Evolutionary conservation across 495 filamentous ascomycete species (phyloP), one percentile per base, ranked within the genome.

Genomic region (Tuber calosporum): DNA sequence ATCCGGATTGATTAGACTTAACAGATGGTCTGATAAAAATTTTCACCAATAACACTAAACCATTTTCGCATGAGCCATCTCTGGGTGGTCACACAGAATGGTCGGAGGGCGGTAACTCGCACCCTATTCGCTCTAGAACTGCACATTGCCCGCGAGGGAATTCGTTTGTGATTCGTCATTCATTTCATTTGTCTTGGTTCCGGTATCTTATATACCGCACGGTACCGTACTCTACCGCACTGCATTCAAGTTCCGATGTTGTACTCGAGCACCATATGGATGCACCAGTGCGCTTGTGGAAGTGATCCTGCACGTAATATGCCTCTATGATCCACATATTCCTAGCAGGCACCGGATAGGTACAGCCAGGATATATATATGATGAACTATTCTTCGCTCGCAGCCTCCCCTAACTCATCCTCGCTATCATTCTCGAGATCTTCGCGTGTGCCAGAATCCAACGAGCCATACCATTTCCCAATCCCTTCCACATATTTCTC

Each of bases 401-500:
- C 22, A 53, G 40, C 76, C 43, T 77, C 70, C 20, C 39, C 69
- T 19, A 71, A 40, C 20, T 74, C 73, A 37, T 77, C 78, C 9
- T 66, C 76, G 68, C 79, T 78, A 45, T 78, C 81, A 45, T 79
- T 77, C 36, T 74, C 75, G 38, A 85, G 76, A 53, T 79, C 81
- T 68, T 74, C 81, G 69, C 83, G 81, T n/a, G 72, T 77, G 53
- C 69, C 66, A 15, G 75, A 67, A 69, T 82, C 81, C 36, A 85
- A 72, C 30, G 72, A 74, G 15, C 69, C 75, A 82, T 86, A 89
- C 88, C 88, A 89, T 41, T 72, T 77, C 73, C 85, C 86, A 74
- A 92, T 79, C 36, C 79, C 83, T 68, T 83, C 81, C n/a, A 88
- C 87, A 81, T 87, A 87, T 30, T 80, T 82, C 71, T 84, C 82